phyloP scores from a whole-genome alignment of 345 rosid species.

The Excoecaria agallocha region DNA sequence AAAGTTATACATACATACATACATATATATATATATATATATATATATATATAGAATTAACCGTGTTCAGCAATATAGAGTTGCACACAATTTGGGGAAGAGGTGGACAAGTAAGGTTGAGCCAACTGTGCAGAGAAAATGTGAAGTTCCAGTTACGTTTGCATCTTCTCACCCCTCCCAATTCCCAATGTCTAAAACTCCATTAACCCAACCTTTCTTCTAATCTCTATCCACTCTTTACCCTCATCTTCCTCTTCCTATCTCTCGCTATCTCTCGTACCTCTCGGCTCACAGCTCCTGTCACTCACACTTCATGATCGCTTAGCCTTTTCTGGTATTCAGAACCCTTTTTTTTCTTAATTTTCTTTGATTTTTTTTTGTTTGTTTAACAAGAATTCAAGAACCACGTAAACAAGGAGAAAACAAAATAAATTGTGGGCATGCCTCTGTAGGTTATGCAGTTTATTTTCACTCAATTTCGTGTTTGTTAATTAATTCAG shows the following conservation, averaged over 20 bases:
- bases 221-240: conserved; percentile 16
- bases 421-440: neutral
- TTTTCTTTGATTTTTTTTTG: neutral
- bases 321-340: conserved; percentile 30
- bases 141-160: conserved; percentile 22
- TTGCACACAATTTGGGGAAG: neutral
- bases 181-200: conserved; percentile 11
- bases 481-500: neutral
- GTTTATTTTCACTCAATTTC: neutral
- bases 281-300: neutral
- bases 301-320: conserved; percentile 14
- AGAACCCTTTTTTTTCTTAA: too few species aligned
- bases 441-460: neutral
- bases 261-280: too few species aligned
- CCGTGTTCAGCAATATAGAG: neutral
- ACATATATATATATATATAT: too few species aligned
- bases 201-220: neutral
- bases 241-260: conserved; percentile 9
- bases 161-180: conserved; percentile 14
- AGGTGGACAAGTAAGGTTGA: conserved; percentile 25
- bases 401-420: neutral
- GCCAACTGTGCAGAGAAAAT: conserved; percentile 24
- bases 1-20: too few species aligned
- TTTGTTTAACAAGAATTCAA: neutral
- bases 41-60: too few species aligned